phyloP scores from a whole-genome alignment of 1,139 yeast genomes.

The Martiniozyma asiatica region DNA sequence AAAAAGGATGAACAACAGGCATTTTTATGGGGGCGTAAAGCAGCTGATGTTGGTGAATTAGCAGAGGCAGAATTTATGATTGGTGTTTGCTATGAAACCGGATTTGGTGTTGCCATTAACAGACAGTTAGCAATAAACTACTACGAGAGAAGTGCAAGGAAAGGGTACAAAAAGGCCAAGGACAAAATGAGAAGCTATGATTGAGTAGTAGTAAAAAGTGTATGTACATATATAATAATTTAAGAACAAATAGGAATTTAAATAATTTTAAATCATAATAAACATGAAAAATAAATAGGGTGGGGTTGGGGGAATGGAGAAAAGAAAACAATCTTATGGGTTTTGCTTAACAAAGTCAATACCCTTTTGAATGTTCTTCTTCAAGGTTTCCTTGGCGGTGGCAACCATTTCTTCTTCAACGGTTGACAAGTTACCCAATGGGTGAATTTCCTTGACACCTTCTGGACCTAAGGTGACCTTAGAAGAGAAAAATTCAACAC shows the following conservation, averaged over 20 bases:
- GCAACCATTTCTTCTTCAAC: slow-evolving; percentile 68
- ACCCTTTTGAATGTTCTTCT: slow-evolving; percentile 67
- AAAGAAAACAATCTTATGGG: slow-evolving; percentile 18
- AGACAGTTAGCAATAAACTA: slow-evolving; percentile 37
- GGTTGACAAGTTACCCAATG: slow-evolving; percentile 41
- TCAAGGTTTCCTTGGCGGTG: slow-evolving; percentile 75
- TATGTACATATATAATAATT: not conserved
- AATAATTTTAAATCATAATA: slow-evolving; percentile 1
- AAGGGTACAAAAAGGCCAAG: slow-evolving; percentile 45
- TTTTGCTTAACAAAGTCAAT: slow-evolving; percentile 37
- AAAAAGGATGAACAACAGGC: slow-evolving; percentile 67
- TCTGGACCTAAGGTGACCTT: slow-evolving; percentile 80
- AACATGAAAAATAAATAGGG: slow-evolving; percentile 1
- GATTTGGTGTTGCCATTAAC: slow-evolving; percentile 50
- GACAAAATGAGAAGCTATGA: slow-evolving; percentile 24
- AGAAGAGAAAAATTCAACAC: slow-evolving; percentile 87
- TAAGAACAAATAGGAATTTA: not conserved
- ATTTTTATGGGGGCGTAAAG: slow-evolving; percentile 78
- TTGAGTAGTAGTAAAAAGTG: not conserved
- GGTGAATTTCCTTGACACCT: slow-evolving; percentile 75
- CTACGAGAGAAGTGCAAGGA: slow-evolving; percentile 48
- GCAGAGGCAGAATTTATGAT: slow-evolving; percentile 77
- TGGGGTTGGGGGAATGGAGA: too few species aligned
- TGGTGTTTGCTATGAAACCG: slow-evolving; percentile 73
- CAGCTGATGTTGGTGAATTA: slow-evolving; percentile 60